Conservation (phyloP, 148 eudicot genomes). For the Rhododendron ferrugineum region DNA sequence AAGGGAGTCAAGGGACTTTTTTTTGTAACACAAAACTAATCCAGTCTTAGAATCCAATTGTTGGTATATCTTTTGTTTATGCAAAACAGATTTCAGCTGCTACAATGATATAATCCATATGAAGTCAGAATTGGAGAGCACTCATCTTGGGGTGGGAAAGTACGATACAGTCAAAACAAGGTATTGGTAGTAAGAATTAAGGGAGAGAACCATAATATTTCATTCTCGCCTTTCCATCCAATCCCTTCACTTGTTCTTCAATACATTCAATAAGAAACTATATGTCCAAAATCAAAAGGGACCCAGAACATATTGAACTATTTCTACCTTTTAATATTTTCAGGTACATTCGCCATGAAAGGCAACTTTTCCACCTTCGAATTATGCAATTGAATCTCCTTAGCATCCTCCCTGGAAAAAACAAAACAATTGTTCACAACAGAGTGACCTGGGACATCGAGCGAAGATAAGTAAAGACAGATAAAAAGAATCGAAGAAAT, state of each 20-base stretch:
- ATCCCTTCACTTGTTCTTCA: neutral
- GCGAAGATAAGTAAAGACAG: neutral
- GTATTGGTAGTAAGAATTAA: neutral
- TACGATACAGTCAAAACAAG: too few relatives aligned
- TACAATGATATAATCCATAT: too few relatives aligned
- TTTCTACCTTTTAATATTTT: constrained; percentile 47
- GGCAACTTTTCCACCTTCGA: constrained; percentile 15
- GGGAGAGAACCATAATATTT: neutral
- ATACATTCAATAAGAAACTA: neutral
- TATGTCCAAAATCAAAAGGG: neutral
- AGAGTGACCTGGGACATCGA: neutral
- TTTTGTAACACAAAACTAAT: neutral
- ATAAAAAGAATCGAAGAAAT: neutral
- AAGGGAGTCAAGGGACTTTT: neutral
- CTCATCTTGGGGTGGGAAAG: too few relatives aligned
- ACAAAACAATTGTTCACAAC: neutral
- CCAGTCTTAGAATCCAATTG: neutral
- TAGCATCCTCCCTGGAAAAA: constrained; percentile 65
- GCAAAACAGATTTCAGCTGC: too few relatives aligned
- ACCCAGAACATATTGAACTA: neutral
- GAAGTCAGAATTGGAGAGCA: too few relatives aligned
- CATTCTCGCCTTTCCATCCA: neutral
- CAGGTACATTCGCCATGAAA: constrained; percentile 37
- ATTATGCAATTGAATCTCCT: constrained; percentile 37
- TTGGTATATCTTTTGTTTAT: too few relatives aligned